Evolutionary conservation across 83 land plant species (phyloP), one percentile per base, ranked within the genome.

Genomic region (Picea mariana): DNA sequence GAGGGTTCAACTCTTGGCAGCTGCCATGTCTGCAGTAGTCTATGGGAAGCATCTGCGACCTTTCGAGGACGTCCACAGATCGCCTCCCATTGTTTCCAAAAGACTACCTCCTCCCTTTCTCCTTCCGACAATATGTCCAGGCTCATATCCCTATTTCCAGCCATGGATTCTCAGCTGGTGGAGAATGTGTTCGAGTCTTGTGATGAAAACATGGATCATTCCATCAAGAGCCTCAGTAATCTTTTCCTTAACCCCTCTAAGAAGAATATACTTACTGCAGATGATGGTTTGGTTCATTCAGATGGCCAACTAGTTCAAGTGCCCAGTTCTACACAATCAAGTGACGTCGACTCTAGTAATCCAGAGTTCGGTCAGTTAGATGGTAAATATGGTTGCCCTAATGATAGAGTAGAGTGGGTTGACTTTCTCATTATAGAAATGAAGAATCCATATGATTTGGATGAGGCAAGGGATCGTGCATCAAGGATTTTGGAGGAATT

Each of bases 391-490:
- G 81, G 62, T 1, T 60, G 44, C 42, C 49, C 83, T 15, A 63
- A 26, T 9, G 86, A 87, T 76, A 84, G 87, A 55, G 83, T 78
- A 9, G 82, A 85, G 24, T 92, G 95, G 95, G 93, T 90, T 9
- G 91, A 92, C 59, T 58, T 84, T 58, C 84, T 92, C 77, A 93
- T 92, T 20, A 89, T 80, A 75, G 93, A 92, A 78, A 91, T 92
- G 95, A 79, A 71, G 81, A 89, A 81, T 79, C 91, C 93, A 64
- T 69, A 86, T 13, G 83, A 89, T 87, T 42, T 91, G 78, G 83
- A 87, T 78, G 95, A 92, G 80, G 95, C 93, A 42, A 73, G 91
- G 34, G 83, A 67, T 3, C 95, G 95, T 62, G 93, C 87, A 31
- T 84, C 81, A 47, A 92, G 83, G 67, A 83, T 90, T 16, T 78